Evolutionary conservation across 2,329 filamentous ascomycete species (phyloP), one percentile per base, ranked within the genome.

Genomic region (Gnomoniopsis smithogilvyi): DNA sequence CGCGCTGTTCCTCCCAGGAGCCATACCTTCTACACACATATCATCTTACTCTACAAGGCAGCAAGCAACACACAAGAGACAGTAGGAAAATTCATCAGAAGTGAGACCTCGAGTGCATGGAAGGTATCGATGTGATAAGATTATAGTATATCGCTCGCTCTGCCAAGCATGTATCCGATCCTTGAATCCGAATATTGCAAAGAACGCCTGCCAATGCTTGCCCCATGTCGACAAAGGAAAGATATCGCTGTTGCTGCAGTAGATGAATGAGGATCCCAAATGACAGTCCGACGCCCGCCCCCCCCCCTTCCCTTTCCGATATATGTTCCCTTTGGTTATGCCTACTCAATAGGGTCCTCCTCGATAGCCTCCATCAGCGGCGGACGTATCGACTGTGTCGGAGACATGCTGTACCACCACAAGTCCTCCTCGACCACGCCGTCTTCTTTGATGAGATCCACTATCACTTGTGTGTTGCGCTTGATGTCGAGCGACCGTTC

Each of bases 401-500:
- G 76, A 36, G 72, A 73, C 54, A 77, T 77, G 49, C 83, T 82
- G 64, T 86, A 86, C 74, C 80, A 80, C 83, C 85, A 88, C 64
- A 86, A 80, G 62, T 88, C 85, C 67, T 85, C 79, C 57, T 84
- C 80, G 21, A 80, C 79, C 21, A 80, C 71, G 19, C 81, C 83
- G 56, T 86, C 82, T 61, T 87, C 84, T 51, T 80, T 78, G 63
- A 88, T 87, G n/a, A 88, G 73, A 61, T 87, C 83, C 56, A 87
- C 71, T 72, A 88, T 79, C 24, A 88, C 80, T 63, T 84, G 79
- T 14, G 80, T 81, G 58, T 87, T 87, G 45, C 85, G 79, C 67
- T 85, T 85, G 64, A 88, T 88, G 61, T 87, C 82, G 60, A 81
- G 75, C 0, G 83, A 73, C 22, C 81, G 75, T 59, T 80, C 75